phyloP scores from a whole-genome alignment of 75 land plant species.

The Isoetes taiwanensis region DNA sequence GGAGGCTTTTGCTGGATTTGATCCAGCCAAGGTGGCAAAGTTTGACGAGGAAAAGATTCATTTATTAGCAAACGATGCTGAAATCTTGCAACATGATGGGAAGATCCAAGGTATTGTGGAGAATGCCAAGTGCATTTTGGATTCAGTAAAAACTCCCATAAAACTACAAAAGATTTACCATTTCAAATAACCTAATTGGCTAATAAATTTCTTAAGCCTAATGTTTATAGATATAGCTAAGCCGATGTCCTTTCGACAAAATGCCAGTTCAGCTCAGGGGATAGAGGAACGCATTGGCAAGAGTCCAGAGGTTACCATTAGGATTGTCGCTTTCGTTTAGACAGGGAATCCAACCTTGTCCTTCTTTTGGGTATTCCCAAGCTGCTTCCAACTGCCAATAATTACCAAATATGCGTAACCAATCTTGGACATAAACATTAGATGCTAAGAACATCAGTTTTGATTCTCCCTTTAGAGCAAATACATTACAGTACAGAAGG shows the following conservation, averaged over 20 bases:
- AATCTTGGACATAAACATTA: neutral
- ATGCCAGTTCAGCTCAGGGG: too few relatives aligned
- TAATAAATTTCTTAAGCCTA: too few relatives aligned
- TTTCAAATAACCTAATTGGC: too few relatives aligned
- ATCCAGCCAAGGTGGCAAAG: slow-evolving; percentile 49
- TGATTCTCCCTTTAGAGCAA: too few relatives aligned
- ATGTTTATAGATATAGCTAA: too few relatives aligned
- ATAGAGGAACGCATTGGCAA: too few relatives aligned
- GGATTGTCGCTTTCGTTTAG: slow-evolving; percentile 13
- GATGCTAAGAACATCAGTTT: neutral
- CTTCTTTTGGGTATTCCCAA: slow-evolving; percentile 63
- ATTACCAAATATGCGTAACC: neutral
- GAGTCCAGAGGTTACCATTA: neutral
- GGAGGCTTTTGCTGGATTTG: slow-evolving; percentile 64
- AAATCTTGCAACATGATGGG: slow-evolving; percentile 36
- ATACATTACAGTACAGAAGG: too few relatives aligned
- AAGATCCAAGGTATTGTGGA: slow-evolving; percentile 70
- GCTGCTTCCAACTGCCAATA: slow-evolving; percentile 46
- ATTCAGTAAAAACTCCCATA: too few relatives aligned
- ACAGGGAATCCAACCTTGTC: slow-evolving; percentile 70
- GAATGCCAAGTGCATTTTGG: slow-evolving; percentile 64
- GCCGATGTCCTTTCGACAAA: too few relatives aligned
- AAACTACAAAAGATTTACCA: too few relatives aligned
- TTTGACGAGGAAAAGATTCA: slow-evolving; percentile 67
- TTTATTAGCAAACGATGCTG: slow-evolving; percentile 38